Base-by-base conservation (phyloP, 495 filamentous ascomycete species). In the Penicillium soppii region DNA sequence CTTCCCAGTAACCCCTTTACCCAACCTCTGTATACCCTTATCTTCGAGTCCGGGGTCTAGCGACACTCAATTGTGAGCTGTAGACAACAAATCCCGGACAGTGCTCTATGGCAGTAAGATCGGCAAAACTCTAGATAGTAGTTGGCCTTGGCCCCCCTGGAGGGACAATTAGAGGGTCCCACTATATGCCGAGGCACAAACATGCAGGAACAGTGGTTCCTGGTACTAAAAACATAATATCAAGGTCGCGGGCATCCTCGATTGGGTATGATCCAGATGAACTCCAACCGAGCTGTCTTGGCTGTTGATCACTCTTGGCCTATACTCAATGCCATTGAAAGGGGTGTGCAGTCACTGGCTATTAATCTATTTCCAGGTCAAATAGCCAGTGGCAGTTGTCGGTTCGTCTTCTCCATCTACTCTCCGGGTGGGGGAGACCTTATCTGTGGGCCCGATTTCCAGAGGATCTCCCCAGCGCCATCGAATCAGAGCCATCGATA, bases 361-460 rank as follows among this genome's bases (percentile, higher is more conserved):
- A 26, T 36, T 30, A 22, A 43, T 22, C 19, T 13, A 27, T 55
- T 13, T 36, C n/a, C 12, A 15, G 21, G 17, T 7, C 19, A 35
- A 25, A 54, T 64, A 56, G 54, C 50, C 37, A 8, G 47, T 15
- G 41, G 43, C 61, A 29, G 52, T 36, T 20, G 9, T 17, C 36
- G 9, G 16, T 43, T 30, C 7, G 32, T 55, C 20, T 53, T 57
- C 45, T 47, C 30, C 53, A 5, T 23, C 30, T 27, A 26, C 25
- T 49, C 52, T 30, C 30, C 52, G 26, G 20, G 39, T 50, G 15
- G 53, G 45, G 44, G 19, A 19, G 20, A 41, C 37, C 50, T 63
- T 66, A 66, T 61, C 60, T 55, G 63, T 57, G 55, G 60, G 59
- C 17, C 54, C 39, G 13, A 41, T 45, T 47, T 12, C 39, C 22